phyloP scores from a whole-genome alignment of 148 eudicot species.

The Nepenthes gracilis region DNA sequence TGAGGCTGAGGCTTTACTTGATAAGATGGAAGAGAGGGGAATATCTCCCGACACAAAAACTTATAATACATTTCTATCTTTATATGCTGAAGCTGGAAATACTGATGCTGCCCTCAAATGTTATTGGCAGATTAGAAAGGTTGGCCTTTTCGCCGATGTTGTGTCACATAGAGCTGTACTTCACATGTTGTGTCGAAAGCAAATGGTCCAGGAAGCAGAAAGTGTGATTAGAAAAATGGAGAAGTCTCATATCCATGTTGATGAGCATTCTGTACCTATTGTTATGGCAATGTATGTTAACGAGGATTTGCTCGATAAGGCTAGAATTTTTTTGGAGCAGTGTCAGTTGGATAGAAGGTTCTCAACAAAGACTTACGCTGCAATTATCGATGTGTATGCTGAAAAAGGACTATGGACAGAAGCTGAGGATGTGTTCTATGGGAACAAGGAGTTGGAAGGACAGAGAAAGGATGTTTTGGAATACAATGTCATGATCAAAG shows the following conservation, averaged over 20 bases:
- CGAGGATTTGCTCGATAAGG: conserved; percentile 43
- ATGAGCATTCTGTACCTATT: conserved; percentile 58
- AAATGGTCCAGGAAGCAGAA: conserved; percentile 58
- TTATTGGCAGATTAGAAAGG: conserved; percentile 56
- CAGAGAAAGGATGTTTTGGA: conserved; percentile 53
- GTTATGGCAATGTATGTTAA: conserved; percentile 63
- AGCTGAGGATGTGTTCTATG: conserved; percentile 62
- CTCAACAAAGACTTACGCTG: conserved; percentile 52
- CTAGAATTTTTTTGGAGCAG: conserved; percentile 34
- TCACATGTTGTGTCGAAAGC: conserved; percentile 44
- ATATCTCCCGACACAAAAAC: conserved; percentile 70
- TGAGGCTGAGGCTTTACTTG: conserved; percentile 70
- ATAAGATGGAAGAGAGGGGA: conserved; percentile 77
- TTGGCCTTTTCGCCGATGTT: conserved; percentile 61
- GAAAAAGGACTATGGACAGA: conserved; percentile 73
- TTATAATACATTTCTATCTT: conserved; percentile 65
- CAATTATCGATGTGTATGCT: conserved; percentile 72
- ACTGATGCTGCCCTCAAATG: conserved; percentile 45
- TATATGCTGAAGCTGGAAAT: conserved; percentile 55
- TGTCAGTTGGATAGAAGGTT: conserved; percentile 25
- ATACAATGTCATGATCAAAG: conserved; percentile 84
- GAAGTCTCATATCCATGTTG: conserved; percentile 28
- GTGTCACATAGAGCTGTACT: conserved; percentile 66
- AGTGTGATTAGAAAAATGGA: conserved; percentile 50
- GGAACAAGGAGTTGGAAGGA: conserved; percentile 31